Conservation (phyloP, 345 rosid genomes). For the Melaleuca quinquenervia region DNA sequence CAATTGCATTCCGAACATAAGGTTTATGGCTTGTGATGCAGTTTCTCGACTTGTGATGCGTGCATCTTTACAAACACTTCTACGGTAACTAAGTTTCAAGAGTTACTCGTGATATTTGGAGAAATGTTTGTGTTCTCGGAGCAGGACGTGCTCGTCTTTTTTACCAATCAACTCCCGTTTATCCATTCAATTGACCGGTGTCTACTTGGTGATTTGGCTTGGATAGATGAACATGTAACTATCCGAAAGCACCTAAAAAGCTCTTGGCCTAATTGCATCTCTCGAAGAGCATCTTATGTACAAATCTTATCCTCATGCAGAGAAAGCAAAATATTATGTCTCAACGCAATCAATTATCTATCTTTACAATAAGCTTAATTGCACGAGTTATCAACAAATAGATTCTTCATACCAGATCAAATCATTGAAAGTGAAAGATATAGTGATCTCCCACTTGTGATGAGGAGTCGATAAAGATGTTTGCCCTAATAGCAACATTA, state of each 20-base stretch:
- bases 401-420: background rate
- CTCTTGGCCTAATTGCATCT: background rate
- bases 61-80: background rate
- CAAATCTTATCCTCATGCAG: background rate
- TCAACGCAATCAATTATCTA: background rate
- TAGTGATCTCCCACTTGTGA: background rate
- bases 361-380: background rate
- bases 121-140: background rate
- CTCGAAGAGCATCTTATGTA: background rate
- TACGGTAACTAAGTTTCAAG: background rate
- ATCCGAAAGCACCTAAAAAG: no score
- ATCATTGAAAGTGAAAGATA: background rate
- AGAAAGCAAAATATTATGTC: no score
- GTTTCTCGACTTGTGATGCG: background rate
- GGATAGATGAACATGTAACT: no score
- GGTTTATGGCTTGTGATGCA: background rate
- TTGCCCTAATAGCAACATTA: background rate
- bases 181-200: no score
- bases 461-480: background rate
- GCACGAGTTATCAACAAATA: background rate
- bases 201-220: no score
- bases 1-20: background rate
- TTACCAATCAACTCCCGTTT: no score
- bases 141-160: no score
- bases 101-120: background rate